Evolutionary conservation across 331 rosid genomes (phyloP).

Genomic region (Quercus lobata): DNA sequence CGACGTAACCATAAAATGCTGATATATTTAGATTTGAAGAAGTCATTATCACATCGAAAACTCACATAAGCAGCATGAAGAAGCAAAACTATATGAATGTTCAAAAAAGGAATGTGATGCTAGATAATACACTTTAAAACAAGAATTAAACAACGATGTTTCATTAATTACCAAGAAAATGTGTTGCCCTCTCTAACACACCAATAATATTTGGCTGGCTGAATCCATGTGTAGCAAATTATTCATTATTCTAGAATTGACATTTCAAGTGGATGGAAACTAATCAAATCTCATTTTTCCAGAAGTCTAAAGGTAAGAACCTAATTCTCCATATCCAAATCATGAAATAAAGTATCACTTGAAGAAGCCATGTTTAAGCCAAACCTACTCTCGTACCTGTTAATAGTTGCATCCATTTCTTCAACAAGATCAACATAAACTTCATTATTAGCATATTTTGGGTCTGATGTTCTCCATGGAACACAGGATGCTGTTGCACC

Average conservation of each 20-base stretch:
- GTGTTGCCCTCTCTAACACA: neutral
- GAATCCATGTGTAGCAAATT: neutral
- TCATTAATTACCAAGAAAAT: neutral
- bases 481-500: constrained; percentile 73
- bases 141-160: neutral
- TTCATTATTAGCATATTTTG: constrained; percentile 80
- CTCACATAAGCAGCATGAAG: neutral
- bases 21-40: constrained; percentile 6
- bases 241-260: neutral
- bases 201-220: neutral
- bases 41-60: neutral
- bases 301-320: neutral
- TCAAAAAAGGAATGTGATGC: neutral
- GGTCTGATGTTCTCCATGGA: constrained; percentile 84
- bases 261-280: neutral
- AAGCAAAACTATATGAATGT: neutral
- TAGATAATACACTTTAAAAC: neutral
- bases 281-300: neutral
- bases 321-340: neutral
- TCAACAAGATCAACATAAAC: constrained; percentile 91
- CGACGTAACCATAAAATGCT: neutral
- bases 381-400: constrained; percentile 48
- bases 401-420: constrained; percentile 85
- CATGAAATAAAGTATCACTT: neutral
- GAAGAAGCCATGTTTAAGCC: neutral